Base-by-base conservation (phyloP, 164 flowering plant species). In the Nymphaea colorata region DNA sequence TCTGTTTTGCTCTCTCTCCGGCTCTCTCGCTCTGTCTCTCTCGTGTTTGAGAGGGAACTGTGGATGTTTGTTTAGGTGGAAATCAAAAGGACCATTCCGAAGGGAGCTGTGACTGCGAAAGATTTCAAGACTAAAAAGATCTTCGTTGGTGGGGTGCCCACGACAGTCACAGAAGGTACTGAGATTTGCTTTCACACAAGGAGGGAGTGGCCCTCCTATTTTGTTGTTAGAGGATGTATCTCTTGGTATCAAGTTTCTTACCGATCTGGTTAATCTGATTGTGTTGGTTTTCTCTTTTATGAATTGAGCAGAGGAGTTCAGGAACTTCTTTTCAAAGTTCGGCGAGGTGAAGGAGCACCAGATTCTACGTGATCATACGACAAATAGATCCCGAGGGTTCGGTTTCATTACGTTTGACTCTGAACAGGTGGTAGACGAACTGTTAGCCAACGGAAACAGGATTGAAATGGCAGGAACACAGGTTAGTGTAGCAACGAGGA, bases 81-180 rank as follows among this genome's bases (percentile, higher is more conserved):
- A 72, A 88, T 92, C 66, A 89, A 92, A 71, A 77, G 96, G 53
- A 92, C 96, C 11, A 86, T 92, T 64, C 98, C 98, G 14, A 92
- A 82, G 71, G 93, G 91, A 16, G 73, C 87, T 11, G 64, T 60
- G 8, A 73, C 78, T 8, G 76, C 86, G n/a, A 88, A 77, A 71
- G 96, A 88, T 77, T 83, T 88, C 72, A 89, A 79, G 82, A 92
- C 98, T 0, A 92, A 81, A 79, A 92, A 89, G 83, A 87, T 89
- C 6, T 89, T 92, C 80, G 93, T 92, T 4, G 98, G 98, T 66
- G 96, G 98, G 42, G 81, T 92, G 76, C 98, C 96, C 25, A 69
- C 91, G 44, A 44, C 82, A 2, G 75, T 92, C 7, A 73, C 67
- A 51, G 98, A 92, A 72, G 96, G 98, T 91, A 25, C 63, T 15